Evolutionary conservation across 768 basidiomycete genomes (phyloP).

Genomic region (Omphalotus guepiniiformis): DNA sequence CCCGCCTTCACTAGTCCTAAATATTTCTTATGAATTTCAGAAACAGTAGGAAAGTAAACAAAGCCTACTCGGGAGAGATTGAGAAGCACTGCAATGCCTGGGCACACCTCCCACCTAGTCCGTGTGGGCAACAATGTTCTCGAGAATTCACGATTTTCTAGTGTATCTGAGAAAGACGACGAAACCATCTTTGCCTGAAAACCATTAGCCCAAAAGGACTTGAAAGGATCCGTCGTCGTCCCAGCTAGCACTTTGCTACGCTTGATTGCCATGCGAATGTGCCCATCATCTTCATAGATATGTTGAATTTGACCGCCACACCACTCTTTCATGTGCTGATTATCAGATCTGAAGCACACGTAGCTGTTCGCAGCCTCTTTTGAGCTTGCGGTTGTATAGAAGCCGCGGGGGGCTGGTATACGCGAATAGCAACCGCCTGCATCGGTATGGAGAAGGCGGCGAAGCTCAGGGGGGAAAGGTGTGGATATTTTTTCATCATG

Average conservation of each 20-base stretch:
- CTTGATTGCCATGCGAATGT: neutral
- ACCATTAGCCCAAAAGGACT: neutral
- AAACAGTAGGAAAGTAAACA: too few species aligned
- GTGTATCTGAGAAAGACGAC: neutral
- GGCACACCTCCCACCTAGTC: too few species aligned
- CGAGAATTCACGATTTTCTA: too few species aligned
- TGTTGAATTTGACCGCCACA: constrained; percentile 2
- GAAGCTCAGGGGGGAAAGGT: neutral
- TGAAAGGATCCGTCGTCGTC: neutral
- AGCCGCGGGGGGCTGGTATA: neutral
- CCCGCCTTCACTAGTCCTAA: too few species aligned
- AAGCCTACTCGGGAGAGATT: too few species aligned
- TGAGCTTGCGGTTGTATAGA: neutral
- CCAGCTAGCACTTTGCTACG: neutral
- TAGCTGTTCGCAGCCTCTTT: neutral
- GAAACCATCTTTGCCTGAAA: constrained; percentile 4
- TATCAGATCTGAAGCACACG: neutral
- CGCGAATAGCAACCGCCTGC: neutral
- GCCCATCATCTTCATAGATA: neutral
- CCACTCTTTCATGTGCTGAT: neutral
- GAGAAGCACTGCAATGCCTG: too few species aligned
- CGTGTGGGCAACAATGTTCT: too few species aligned
- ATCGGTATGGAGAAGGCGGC: neutral
- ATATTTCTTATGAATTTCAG: too few species aligned
- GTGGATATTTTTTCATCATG: neutral